A percentile compares a stretch with the other conserved stretches of the same genome.
phyloP scores from a whole-genome alignment of 179 eudicot species.

The Spergularia azorica region DNA sequence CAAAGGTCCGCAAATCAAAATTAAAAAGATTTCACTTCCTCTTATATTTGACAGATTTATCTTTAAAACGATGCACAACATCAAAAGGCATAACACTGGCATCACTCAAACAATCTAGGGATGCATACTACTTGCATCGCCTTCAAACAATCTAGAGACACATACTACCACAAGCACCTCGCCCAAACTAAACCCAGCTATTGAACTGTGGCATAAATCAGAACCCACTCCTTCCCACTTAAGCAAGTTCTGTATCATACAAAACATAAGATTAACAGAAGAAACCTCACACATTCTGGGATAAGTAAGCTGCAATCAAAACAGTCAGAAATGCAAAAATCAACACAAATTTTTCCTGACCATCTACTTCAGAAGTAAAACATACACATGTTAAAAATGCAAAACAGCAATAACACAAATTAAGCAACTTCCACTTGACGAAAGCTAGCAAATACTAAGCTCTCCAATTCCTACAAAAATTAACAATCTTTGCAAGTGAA shows the following conservation, averaged over 20 bases:
- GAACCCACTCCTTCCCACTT: neutral
- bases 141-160: neutral
- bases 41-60: neutral
- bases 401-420: neutral
- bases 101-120: neutral
- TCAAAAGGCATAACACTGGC: too few species aligned
- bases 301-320: too few species aligned
- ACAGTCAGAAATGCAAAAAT: too few species aligned
- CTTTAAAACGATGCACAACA: neutral
- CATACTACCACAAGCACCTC: neutral
- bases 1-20: neutral
- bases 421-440: slow-evolving; percentile 6
- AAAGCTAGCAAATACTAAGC: neutral
- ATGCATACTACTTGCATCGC: neutral
- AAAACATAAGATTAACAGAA: too few species aligned
- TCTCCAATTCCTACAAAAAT: neutral
- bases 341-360: too few species aligned
- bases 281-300: too few species aligned
- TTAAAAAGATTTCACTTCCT: neutral
- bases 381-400: neutral
- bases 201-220: neutral
- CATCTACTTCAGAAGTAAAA: too few species aligned
- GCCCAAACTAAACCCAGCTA: neutral
- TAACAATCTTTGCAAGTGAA: neutral
- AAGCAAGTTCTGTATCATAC: neutral